Evolutionary conservation across 805 yeast genomes (phyloP), one percentile per base, ranked within the genome.

Genomic region (Yarrowia sp.): DNA sequence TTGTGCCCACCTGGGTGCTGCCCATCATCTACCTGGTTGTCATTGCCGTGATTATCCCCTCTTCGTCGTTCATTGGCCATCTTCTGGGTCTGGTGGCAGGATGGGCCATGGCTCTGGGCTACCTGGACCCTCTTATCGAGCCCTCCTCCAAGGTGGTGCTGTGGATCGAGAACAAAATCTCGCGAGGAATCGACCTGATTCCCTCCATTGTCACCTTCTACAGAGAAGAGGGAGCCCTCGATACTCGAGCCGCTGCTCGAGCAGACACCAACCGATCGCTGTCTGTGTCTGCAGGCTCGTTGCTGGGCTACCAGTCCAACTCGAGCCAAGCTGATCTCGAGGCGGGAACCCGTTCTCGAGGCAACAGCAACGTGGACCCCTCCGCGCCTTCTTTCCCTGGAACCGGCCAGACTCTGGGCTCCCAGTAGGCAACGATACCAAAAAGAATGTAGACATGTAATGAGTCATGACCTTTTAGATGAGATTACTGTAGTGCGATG

Each of bases 21-120:
- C 96, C 96, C 14, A 77, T 87, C 43, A 69, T 82, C 28, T 69
- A 82, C 18, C 76, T 89, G 68, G 67, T 85, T 1, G 17, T 84
- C 8, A 74, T 83, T 50, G 79, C 84, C 1, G 65, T 88, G 7
- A 47, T 88, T 32, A 73, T 86, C 45, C 92, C 96, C 0, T 81
- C 83, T 8, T 82, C 90, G 4, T 85, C 91, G 65, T 85, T 89
- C 69, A 77, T 87, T 69, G 95, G 96, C 36, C 96, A 90, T 73
- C 77, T 84, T 65, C 81, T 88, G 43, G 93, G 89, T 4, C 76
- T 89, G 45, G 66, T 81, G 3, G 79, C 86, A 11, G 97, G 97
- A 9, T 88, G 82, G 73, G 80, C 71, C 7, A 66, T 74, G 58
- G 78, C 83, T 7, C 78, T 87, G 70, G 90, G 86, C 13, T 80